These are phyloP conservation scores for Apiotrichum laibachii DNA, from an alignment of 1,284 basidiomycete genomes.

Conservation along the genomic window DNA sequence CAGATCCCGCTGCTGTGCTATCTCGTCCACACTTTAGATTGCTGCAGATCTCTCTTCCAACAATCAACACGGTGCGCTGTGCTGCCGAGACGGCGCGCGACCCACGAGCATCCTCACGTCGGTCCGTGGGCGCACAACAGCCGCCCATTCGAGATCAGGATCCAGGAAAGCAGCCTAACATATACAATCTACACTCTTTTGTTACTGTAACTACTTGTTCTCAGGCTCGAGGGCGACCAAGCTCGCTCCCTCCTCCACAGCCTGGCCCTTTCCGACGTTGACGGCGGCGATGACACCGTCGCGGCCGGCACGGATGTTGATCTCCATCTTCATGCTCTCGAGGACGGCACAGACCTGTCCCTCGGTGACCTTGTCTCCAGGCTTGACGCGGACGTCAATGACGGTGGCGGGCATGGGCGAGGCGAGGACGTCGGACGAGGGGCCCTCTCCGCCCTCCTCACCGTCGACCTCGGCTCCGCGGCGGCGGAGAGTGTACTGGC, in stretches of 20 bases:
- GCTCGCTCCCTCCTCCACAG: conserved; percentile 81
- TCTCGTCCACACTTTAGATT: too few relatives aligned
- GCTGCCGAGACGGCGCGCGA: too few relatives aligned
- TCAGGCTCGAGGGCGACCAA: conserved; percentile 58
- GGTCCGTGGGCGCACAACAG: too few relatives aligned
- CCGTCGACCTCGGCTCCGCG: conserved; percentile 23
- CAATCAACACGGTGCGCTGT: too few relatives aligned
- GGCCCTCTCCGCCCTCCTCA: conserved; percentile 15
- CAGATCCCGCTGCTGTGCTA: too few relatives aligned
- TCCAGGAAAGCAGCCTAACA: background rate
- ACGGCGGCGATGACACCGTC: conserved; percentile 68
- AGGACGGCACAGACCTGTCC: conserved; percentile 78
- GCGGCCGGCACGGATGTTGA: conserved; percentile 68
- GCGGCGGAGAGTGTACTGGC: conserved; percentile 30
- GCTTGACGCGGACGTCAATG: conserved; percentile 74
- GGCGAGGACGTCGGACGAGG: conserved; percentile 27
- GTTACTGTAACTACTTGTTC: background rate
- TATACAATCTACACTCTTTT: background rate
- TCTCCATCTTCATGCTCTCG: conserved; percentile 97
- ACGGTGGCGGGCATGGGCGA: conserved; percentile 86
- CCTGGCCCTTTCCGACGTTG: conserved; percentile 74
- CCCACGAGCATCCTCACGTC: too few relatives aligned
- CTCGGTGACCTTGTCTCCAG: conserved; percentile 72
- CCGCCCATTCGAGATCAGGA: too few relatives aligned
- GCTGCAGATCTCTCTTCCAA: too few relatives aligned